These are phyloP conservation scores for Camelina sativa DNA, from an alignment of 345 rosid genomes.

Conservation along the genomic window DNA sequence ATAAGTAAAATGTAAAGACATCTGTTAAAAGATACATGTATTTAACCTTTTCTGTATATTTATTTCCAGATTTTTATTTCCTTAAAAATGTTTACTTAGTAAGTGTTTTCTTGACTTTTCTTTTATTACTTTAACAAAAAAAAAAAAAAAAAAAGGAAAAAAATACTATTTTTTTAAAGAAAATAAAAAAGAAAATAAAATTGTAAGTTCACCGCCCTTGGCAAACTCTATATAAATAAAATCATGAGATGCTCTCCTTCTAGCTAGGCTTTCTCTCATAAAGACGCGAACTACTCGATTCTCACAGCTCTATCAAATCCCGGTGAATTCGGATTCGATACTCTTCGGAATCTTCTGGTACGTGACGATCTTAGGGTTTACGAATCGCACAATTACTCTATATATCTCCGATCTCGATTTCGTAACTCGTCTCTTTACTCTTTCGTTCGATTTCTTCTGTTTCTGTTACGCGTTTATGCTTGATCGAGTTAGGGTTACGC, in stretches of 20 bases:
- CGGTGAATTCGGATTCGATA: not conserved
- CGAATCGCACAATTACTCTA: not conserved
- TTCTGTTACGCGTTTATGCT: not conserved
- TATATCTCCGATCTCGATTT: not conserved
- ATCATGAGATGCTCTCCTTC: too few species aligned
- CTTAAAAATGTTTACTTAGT: not conserved
- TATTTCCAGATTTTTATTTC: not conserved
- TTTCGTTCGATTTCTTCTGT: not conserved
- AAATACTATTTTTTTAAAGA: not conserved
- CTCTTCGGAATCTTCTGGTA: constrained; percentile 16
- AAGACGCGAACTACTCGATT: not conserved
- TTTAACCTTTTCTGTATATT: not conserved
- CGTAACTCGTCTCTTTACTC: not conserved
- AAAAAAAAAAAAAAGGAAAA: not conserved
- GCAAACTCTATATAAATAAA: constrained; percentile 3
- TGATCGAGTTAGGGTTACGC: not conserved
- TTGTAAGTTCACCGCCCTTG: constrained; percentile 23
- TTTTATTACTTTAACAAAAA: not conserved
- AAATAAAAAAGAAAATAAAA: not conserved
- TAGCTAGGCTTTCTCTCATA: not conserved
- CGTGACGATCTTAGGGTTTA: constrained; percentile 7
- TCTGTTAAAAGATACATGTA: not conserved
- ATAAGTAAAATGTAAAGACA: not conserved
- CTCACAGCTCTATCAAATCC: constrained; percentile 10
- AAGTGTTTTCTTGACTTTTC: not conserved